Conservation (phyloP, 2,329 filamentous ascomycete genomes). For the Aspergillus hiratsukae region DNA sequence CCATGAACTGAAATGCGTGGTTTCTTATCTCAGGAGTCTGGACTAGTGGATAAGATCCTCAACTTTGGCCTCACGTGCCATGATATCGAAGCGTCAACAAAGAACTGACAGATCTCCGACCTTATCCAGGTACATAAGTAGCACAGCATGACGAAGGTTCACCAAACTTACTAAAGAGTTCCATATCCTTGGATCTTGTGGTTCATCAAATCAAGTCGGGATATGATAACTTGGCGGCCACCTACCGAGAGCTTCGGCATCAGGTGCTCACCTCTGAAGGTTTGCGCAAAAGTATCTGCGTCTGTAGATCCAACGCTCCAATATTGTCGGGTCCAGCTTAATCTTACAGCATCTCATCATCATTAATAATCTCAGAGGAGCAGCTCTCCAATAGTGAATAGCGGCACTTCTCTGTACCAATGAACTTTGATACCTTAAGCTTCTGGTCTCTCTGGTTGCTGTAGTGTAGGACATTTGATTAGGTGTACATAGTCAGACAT, state of each 20-base stretch:
- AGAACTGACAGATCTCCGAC: neutral
- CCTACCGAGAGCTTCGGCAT: constrained; percentile 6
- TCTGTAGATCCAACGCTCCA: neutral
- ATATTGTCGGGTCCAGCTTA: neutral
- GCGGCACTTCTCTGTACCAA: neutral
- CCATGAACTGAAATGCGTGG: neutral
- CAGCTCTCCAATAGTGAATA: neutral
- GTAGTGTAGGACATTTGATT: no score
- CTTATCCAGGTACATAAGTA: neutral
- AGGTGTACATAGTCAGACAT: neutral
- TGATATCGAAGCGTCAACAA: neutral
- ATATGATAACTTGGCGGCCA: constrained; percentile 1
- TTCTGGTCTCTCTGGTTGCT: neutral
- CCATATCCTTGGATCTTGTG: neutral
- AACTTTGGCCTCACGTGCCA: neutral
- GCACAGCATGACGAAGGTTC: neutral
- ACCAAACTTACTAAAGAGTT: neutral
- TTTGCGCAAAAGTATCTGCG: neutral
- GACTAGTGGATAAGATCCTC: constrained; percentile 1
- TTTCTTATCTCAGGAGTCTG: constrained; percentile 1
- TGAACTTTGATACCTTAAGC: neutral
- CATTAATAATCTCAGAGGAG: neutral
- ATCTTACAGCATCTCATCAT: neutral
- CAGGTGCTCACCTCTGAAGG: neutral
- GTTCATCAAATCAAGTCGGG: constrained; percentile 1